These are phyloP conservation scores for Coemansia sp. DNA, from an alignment of 192 early-diverging fungal genomes.

Conservation along the genomic window DNA sequence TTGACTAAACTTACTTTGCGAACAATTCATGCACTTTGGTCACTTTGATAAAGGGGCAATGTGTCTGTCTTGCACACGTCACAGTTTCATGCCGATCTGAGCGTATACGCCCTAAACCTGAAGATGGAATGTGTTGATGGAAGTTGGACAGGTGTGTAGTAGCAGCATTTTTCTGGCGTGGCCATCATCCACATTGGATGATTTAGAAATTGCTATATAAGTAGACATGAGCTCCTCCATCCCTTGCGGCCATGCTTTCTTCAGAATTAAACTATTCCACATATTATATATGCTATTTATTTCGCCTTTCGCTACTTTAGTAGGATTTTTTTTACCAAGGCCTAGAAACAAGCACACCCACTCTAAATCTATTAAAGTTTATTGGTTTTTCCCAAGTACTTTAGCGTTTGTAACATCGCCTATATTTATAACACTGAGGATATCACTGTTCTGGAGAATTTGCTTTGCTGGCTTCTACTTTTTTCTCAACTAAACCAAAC, in stretches of 20 bases:
- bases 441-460: too few species aligned
- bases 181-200: too few species aligned
- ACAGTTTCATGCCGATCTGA: not conserved
- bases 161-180: too few species aligned
- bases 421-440: too few species aligned
- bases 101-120: not conserved
- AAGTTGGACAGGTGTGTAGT: not conserved
- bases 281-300: not conserved
- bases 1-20: too few species aligned
- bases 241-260: not conserved
- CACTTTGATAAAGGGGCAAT: too few species aligned
- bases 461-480: not conserved
- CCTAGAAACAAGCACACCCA: conserved; percentile 34
- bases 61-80: not conserved
- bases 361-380: too few species aligned
- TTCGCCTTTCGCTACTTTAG: too few species aligned
- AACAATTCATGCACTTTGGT: too few species aligned
- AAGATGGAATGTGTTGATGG: not conserved
- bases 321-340: too few species aligned
- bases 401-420: too few species aligned
- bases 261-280: not conserved
- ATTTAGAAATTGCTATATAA: not conserved
- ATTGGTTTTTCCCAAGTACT: too few species aligned
- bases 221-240: not conserved
- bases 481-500: not conserved